A percentile compares a stretch with the other conserved stretches of the same genome.
phyloP scores from a whole-genome alignment of 208 protist species.

The Acanthamoeba comandoni region DNA sequence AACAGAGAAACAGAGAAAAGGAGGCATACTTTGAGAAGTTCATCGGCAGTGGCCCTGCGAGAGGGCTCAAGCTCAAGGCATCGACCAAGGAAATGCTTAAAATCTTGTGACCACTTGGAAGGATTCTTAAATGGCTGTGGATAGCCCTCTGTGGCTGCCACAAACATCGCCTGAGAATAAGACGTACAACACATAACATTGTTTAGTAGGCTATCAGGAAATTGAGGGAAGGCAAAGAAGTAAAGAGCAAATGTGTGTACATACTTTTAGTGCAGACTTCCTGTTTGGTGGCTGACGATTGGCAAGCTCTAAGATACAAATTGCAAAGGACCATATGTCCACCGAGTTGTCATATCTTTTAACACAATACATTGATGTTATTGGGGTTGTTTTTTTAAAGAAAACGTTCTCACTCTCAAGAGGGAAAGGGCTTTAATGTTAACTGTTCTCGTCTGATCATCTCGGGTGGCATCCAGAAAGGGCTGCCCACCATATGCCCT shows the following conservation, averaged over 20 bases:
- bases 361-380: too few relatives aligned
- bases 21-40: conserved; percentile 31
- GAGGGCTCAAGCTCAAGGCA: conserved; percentile 57
- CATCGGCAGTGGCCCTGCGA: conserved; percentile 43
- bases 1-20: not conserved
- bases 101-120: conserved; percentile 56
- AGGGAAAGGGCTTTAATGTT: too few relatives aligned
- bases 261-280: conserved; percentile 73
- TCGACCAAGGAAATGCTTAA: conserved; percentile 70
- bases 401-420: too few relatives aligned
- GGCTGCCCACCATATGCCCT: conserved; percentile 73
- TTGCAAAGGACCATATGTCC: conserved; percentile 74
- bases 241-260: not conserved
- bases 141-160: conserved; percentile 59
- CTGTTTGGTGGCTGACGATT: conserved; percentile 73
- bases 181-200: not conserved
- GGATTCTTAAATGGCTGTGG: conserved; percentile 72
- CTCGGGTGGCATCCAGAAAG: conserved; percentile 79
- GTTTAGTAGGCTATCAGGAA: not conserved
- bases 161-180: conserved; percentile 60
- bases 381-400: too few relatives aligned
- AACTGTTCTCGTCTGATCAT: conserved; percentile 69
- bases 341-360: conserved; percentile 39
- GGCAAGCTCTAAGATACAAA: conserved; percentile 73
- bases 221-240: not conserved